phyloP scores from a whole-genome alignment of 768 basidiomycete genomes.

The Leccinum variicolor region DNA sequence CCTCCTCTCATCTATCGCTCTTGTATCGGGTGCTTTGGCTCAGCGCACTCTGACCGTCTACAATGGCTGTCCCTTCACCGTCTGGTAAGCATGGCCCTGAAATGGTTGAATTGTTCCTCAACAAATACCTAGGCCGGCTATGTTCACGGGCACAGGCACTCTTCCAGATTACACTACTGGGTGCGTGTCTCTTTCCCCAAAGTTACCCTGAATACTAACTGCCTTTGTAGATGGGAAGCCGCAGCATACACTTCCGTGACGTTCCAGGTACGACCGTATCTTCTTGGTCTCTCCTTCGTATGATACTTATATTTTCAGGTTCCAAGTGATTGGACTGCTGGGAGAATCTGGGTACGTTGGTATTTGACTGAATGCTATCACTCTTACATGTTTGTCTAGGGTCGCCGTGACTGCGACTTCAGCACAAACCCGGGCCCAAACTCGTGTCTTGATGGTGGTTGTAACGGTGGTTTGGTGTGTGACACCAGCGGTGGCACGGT shows the following conservation, averaged over 20 bases:
- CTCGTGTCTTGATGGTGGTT: slow-evolving; percentile 63
- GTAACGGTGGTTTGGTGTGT: slow-evolving; percentile 66
- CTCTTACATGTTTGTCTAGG: slow-evolving; percentile 21
- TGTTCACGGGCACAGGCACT: slow-evolving; percentile 58
- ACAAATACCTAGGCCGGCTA: slow-evolving; percentile 42
- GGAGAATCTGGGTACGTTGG: slow-evolving; percentile 55
- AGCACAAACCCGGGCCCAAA: slow-evolving; percentile 45
- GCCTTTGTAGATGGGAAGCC: slow-evolving; percentile 33
- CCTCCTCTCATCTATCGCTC: slow-evolving; percentile 25
- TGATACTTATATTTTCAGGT: slow-evolving; percentile 32
- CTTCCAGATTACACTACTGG: slow-evolving; percentile 44
- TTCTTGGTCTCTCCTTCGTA: neutral
- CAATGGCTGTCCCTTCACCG: slow-evolving; percentile 65
- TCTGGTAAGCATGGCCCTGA: slow-evolving; percentile 46
- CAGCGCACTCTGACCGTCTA: slow-evolving; percentile 58
- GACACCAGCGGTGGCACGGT: slow-evolving; percentile 44
- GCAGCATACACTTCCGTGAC: slow-evolving; percentile 23
- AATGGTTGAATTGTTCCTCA: neutral
- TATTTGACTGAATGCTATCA: neutral
- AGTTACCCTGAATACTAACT: neutral
- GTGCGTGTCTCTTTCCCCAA: slow-evolving; percentile 27
- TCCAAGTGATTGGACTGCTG: slow-evolving; percentile 62
- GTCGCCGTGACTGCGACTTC: slow-evolving; percentile 62
- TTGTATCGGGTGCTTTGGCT: slow-evolving; percentile 33
- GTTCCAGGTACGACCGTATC: slow-evolving; percentile 18